phyloP scores from a whole-genome alignment of 495 filamentous ascomycete genomes.

The Penicillium steckii region DNA sequence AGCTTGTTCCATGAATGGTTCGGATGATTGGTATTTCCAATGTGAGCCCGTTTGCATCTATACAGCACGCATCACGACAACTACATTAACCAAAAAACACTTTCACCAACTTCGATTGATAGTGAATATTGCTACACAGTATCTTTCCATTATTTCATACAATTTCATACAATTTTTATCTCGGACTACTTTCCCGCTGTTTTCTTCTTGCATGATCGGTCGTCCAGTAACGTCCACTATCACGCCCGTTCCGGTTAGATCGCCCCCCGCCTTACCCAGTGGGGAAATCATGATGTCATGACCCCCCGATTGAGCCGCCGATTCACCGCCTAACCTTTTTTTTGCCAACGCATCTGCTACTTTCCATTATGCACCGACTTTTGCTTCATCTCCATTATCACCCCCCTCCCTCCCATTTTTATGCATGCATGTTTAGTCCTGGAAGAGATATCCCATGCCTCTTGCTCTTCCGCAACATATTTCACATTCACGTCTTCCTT shows the following conservation, averaged over 20 bases:
- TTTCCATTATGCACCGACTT: too few relatives aligned
- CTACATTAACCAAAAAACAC: too few relatives aligned
- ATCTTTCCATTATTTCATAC: not conserved
- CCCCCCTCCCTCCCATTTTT: too few relatives aligned
- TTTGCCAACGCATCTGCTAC: not conserved
- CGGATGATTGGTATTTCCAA: not conserved
- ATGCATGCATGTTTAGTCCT: too few relatives aligned
- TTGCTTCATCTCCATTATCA: too few relatives aligned
- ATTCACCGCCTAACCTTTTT: too few relatives aligned
- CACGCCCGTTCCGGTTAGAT: not conserved
- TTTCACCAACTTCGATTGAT: too few relatives aligned
- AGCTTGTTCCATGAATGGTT: not conserved
- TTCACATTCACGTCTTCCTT: not conserved
- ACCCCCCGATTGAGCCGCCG: not conserved
- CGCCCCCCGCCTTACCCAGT: not conserved
- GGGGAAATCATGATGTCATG: not conserved
- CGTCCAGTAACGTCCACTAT: not conserved
- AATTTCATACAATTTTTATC: not conserved
- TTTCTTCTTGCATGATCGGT: not conserved
- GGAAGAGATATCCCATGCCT: too few relatives aligned
- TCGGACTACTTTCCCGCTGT: not conserved
- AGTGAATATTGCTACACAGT: too few relatives aligned
- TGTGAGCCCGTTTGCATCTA: not conserved
- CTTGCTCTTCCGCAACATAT: too few relatives aligned
- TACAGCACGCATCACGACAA: too few relatives aligned